Conservation (phyloP, 1,139 yeast species). For the Yamadazyma sp. region DNA sequence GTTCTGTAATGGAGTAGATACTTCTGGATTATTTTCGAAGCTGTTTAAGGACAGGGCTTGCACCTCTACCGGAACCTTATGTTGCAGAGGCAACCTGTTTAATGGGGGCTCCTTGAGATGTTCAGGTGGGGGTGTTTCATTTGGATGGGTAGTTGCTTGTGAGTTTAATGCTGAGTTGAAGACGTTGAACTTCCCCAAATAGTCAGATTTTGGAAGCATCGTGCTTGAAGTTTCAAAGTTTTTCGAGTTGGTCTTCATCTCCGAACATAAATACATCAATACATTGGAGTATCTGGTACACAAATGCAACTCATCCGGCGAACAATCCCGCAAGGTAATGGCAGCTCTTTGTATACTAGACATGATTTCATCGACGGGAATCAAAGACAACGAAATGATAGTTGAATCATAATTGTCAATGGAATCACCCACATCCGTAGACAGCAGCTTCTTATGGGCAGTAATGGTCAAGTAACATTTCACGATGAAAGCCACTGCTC, state of each 20-base stretch:
- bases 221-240: constrained; percentile 11
- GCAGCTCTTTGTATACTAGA: constrained; percentile 73
- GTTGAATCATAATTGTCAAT: constrained; percentile 44
- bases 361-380: constrained; percentile 70
- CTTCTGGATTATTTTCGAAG: constrained; percentile 5
- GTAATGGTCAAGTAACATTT: constrained; percentile 76
- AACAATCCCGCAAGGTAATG: constrained; percentile 70
- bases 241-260: constrained; percentile 53
- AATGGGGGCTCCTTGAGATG: neutral
- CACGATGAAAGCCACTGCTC: constrained; percentile 87
- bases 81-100: too few relatives aligned
- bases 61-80: too few relatives aligned
- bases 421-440: constrained; percentile 23
- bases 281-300: constrained; percentile 82
- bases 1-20: constrained; percentile 20
- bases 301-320: constrained; percentile 87
- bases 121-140: neutral
- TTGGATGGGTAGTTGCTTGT: neutral
- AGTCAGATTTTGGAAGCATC: constrained; percentile 5
- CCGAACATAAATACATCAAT: constrained; percentile 73
- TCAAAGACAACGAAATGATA: constrained; percentile 59
- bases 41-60: neutral
- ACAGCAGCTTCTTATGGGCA: constrained; percentile 36
- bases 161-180: neutral
- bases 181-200: neutral